A percentile compares a stretch with the other conserved stretches of the same genome.
These are phyloP conservation scores for Phytomonas francai DNA, from an alignment of 208 protist species.

Conservation along the genomic window DNA sequence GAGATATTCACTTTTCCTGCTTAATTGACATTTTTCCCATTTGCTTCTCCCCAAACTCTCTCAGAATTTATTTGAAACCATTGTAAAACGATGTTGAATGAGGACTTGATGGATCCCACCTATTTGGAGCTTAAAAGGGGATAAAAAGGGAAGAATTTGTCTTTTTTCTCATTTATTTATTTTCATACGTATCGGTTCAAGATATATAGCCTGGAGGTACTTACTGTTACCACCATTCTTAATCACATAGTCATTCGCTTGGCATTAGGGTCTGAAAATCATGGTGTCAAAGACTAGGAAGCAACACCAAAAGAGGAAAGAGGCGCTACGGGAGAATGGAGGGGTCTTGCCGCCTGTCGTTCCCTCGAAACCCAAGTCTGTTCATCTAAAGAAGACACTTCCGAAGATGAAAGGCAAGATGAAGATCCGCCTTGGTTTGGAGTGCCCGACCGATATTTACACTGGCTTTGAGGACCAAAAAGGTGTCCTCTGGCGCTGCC, in stretches of 20 bases:
- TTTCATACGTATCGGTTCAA: neutral
- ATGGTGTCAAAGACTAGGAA: constrained; percentile 88
- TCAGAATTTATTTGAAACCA: neutral
- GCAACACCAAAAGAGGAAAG: constrained; percentile 80
- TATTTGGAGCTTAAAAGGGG: neutral
- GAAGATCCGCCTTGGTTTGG: constrained; percentile 85
- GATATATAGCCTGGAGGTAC: neutral
- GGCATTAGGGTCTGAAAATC: neutral
- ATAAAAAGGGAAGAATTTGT: neutral
- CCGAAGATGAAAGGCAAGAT: constrained; percentile 87
- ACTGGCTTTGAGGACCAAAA: constrained; percentile 75
- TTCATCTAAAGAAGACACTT: constrained; percentile 84
- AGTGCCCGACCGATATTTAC: constrained; percentile 80
- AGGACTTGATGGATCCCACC: neutral
- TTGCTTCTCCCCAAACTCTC: neutral
- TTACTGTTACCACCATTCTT: neutral
- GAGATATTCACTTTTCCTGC: neutral
- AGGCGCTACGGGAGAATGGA: constrained; percentile 45
- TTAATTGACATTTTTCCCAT: neutral
- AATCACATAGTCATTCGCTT: neutral
- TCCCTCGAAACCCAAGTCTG: constrained; percentile 59
- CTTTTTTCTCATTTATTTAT: neutral
- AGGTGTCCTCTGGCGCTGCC: constrained; percentile 78
- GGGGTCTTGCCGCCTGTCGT: constrained; percentile 58
- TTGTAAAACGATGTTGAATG: neutral